Percentiles rank a stretch among this genome's conserved stretches.
These are phyloP conservation scores for Lepiota venenata DNA, from an alignment of 768 basidiomycete genomes.

Conservation along the genomic window DNA sequence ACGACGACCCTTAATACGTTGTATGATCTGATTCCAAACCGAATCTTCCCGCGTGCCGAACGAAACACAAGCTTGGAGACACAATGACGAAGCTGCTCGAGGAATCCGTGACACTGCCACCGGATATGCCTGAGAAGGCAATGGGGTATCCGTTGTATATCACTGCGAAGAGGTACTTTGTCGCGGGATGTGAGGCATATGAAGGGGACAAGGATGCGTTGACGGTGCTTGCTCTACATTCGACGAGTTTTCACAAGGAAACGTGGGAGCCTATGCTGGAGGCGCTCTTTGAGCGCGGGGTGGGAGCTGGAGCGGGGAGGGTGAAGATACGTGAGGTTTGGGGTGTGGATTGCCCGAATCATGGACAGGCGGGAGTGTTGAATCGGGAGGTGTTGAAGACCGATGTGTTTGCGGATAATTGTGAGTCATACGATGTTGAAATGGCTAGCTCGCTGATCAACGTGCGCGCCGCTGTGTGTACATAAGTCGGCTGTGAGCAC, in stretches of 20 bases:
- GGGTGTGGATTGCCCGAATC: constrained; percentile 72
- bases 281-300: constrained; percentile 37
- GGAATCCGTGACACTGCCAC: constrained; percentile 10
- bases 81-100: background rate
- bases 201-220: constrained; percentile 36
- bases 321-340: constrained; percentile 55
- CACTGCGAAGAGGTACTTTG: constrained; percentile 58
- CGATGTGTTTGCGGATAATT: constrained; percentile 42
- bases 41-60: background rate
- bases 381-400: constrained; percentile 46
- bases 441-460: no score
- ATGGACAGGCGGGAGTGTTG: constrained; percentile 55
- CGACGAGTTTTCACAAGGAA: constrained; percentile 75
- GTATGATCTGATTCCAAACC: background rate
- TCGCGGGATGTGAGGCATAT: constrained; percentile 30
- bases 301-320: constrained; percentile 12
- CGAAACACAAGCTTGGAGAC: background rate
- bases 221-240: constrained; percentile 62
- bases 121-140: constrained; percentile 3
- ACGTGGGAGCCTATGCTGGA: constrained; percentile 64
- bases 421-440: constrained; percentile 26
- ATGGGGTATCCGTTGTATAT: constrained; percentile 41
- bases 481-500: constrained; percentile 59
- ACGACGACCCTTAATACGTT: no score
- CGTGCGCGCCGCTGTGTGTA: background rate